phyloP scores from a whole-genome alignment of 192 early-diverging fungal genomes.

The Linnemannia hyalina region DNA sequence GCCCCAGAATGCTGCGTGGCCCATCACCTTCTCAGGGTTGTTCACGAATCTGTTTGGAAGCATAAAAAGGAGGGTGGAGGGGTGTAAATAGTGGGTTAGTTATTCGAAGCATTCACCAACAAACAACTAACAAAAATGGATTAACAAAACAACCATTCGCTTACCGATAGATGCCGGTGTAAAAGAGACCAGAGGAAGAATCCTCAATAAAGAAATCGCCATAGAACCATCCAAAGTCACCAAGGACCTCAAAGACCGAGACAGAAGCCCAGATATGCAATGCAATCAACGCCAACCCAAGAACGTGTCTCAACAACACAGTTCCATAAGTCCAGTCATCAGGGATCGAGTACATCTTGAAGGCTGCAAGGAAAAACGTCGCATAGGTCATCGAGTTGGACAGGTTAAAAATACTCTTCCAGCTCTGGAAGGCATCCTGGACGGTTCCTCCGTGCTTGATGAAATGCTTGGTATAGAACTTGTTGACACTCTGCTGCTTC shows the following conservation, averaged over 20 bases:
- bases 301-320: conserved; percentile 84
- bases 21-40: conserved; percentile 94
- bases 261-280: conserved; percentile 94
- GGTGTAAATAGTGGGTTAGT: neutral
- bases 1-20: conserved; percentile 96
- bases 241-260: conserved; percentile 92
- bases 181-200: conserved; percentile 77
- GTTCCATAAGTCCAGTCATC: conserved; percentile 76
- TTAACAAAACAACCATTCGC: neutral
- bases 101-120: too few species aligned
- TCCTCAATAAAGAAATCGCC: conserved; percentile 96
- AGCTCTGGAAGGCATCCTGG: conserved; percentile 91
- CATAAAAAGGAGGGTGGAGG: too few species aligned
- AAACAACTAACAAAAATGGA: neutral
- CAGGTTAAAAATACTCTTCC: conserved; percentile 97
- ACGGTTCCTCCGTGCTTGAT: conserved; percentile 93
- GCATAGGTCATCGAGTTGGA: conserved; percentile 93
- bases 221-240: conserved; percentile 99
- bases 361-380: conserved; percentile 86
- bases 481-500: conserved; percentile 82
- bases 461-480: conserved; percentile 91
- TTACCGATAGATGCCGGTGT: conserved; percentile 91
- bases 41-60: conserved; percentile 77
- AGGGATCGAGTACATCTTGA: conserved; percentile 84
- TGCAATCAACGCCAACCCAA: conserved; percentile 84